phyloP scores from a whole-genome alignment of 2,329 filamentous ascomycete species.

The Penicillium brasilianum region DNA sequence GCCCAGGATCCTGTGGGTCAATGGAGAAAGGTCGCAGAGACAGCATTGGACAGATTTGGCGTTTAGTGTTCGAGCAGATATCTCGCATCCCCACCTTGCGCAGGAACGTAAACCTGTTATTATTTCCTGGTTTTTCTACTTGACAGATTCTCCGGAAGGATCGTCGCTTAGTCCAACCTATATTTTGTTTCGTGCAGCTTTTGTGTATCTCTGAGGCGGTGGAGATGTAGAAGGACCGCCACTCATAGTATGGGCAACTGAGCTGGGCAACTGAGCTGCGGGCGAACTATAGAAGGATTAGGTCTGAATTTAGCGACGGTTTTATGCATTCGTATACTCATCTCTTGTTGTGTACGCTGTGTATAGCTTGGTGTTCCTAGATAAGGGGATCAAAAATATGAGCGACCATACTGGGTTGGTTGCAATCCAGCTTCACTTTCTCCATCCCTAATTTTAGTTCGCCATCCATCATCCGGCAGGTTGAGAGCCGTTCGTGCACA shows the following conservation, averaged over 20 bases:
- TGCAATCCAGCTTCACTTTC: neutral
- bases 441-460: neutral
- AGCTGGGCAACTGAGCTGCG: too few species aligned
- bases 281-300: too few species aligned
- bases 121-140: neutral
- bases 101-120: neutral
- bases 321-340: too few species aligned
- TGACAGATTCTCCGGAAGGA: neutral
- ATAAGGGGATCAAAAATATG: neutral
- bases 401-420: neutral
- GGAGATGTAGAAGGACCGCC: neutral
- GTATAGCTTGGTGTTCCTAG: neutral
- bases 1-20: neutral
- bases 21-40: neutral
- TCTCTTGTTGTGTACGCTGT: neutral
- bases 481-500: neutral
- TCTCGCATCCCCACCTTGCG: neutral
- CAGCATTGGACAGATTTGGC: neutral
- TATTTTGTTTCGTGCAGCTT: neutral
- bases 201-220: too few species aligned
- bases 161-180: neutral
- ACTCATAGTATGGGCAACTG: too few species aligned
- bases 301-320: too few species aligned
- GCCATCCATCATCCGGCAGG: neutral
- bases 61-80: neutral